Conservation (phyloP, 306 rosid genomes). For the Vigna hirtella region DNA sequence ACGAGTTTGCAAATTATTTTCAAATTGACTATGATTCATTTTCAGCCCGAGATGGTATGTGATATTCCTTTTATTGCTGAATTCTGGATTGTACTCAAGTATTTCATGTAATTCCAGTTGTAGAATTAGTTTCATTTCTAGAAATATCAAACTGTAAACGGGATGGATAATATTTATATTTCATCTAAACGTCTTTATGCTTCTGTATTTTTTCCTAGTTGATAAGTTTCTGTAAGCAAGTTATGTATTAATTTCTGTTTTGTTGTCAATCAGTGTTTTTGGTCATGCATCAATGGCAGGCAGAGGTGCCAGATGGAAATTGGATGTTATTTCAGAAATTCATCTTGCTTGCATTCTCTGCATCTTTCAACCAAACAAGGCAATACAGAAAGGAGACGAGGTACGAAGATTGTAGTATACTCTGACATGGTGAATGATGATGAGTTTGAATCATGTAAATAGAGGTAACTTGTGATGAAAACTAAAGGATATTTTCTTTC, state of each 20-base stretch:
- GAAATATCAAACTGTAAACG: neutral
- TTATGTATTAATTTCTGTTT: slow-evolving; percentile 22
- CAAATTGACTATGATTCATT: slow-evolving; percentile 56
- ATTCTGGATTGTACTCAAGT: slow-evolving; percentile 22
- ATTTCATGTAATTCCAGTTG: neutral
- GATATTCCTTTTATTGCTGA: slow-evolving; percentile 21
- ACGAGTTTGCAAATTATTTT: slow-evolving; percentile 71
- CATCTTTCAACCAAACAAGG: slow-evolving; percentile 61
- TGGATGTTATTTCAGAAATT: slow-evolving; percentile 40
- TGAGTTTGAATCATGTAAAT: slow-evolving; percentile 66
- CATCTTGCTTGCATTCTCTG: slow-evolving; percentile 46
- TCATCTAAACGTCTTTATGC: neutral
- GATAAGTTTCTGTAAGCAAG: neutral
- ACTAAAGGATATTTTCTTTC: slow-evolving; percentile 55
- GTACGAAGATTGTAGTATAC: slow-evolving; percentile 55
- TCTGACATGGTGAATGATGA: slow-evolving; percentile 59
- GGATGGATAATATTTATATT: neutral
- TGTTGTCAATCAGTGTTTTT: slow-evolving; percentile 49
- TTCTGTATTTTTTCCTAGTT: neutral
- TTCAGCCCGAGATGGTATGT: slow-evolving; percentile 75
- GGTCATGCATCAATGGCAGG: slow-evolving; percentile 46
- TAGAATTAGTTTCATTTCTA: neutral
- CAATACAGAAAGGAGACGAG: slow-evolving; percentile 38
- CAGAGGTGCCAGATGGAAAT: slow-evolving; percentile 44
- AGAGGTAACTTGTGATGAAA: slow-evolving; percentile 69